Base-by-base conservation (phyloP, 2,329 filamentous ascomycete species). In the Hypomyces rosellus region DNA sequence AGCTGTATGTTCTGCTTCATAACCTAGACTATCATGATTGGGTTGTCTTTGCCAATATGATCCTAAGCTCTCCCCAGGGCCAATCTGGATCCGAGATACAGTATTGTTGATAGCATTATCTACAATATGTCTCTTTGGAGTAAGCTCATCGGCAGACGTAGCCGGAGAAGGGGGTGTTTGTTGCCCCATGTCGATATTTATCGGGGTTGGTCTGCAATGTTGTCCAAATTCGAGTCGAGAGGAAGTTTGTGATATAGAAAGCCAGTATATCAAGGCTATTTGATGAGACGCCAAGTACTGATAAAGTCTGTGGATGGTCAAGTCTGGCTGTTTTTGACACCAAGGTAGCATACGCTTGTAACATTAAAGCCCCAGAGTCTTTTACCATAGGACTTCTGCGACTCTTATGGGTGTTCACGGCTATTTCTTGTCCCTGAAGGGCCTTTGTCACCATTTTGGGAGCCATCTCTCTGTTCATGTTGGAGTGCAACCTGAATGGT, bases 121-220 rank as follows among this genome's bases (percentile, higher is more conserved):
- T 30, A 12, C 12, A 9, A 20, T 4, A 7, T 15, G 12, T 13
- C n/a, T n/a, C 41, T 5, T n/a, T 22, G 22, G 7, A 33, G 59
- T 48, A 33, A 55, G 50, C 38, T 54, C 57, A 49, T 56, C 56
- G 46, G 52, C 53, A 45, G 71, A 73, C 16, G 70, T 70, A 48
- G 72, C 69, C 51, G 77, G 75, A 18, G 76, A 77, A 40, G 69
- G 71, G 34, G 73, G 69, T 41, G 65, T 61, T 48, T 61, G 62
- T 48, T 63, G 67, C 53, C 66, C 68, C 73, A 76, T 67, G 22
- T 57, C 55, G 22, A 22, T 44, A 33, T 11, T 42, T 42, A 4
- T 6, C 18, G 15, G 40, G 55, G 54, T 33, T 45, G 49, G 43
- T 46, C 41, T 49, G 43, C 9, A 25, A 20, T 11, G 9, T n/a